Evolutionary conservation across 768 basidiomycete genomes (phyloP).

Genomic region (Boletus vermiculosoides): DNA sequence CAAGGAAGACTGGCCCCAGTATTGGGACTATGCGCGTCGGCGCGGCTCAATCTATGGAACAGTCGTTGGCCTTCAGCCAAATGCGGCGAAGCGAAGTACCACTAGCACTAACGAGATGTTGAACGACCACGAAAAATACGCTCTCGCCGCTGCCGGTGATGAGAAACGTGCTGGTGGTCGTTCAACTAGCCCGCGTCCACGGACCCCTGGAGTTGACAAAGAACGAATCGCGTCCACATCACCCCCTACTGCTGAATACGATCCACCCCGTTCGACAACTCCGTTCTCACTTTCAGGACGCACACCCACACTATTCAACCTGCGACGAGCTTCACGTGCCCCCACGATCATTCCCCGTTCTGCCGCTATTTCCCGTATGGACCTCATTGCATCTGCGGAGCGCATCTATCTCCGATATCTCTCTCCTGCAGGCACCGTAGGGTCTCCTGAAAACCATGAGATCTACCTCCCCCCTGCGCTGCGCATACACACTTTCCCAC

Average conservation of each 20-base stretch:
- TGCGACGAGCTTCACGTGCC: constrained; percentile 78
- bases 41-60: constrained; percentile 93
- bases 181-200: constrained; percentile 59
- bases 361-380: constrained; percentile 83
- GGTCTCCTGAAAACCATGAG: constrained; percentile 90
- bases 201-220: constrained; percentile 36
- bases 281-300: constrained; percentile 76
- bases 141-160: constrained; percentile 47
- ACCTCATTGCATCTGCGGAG: constrained; percentile 91
- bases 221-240: constrained; percentile 44
- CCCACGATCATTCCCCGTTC: constrained; percentile 94
- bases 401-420: constrained; percentile 96
- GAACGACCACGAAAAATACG: constrained; percentile 67
- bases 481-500: constrained; percentile 87
- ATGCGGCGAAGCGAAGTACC: constrained; percentile 71
- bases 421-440: constrained; percentile 71
- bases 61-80: constrained; percentile 72
- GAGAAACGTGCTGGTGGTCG: constrained; percentile 50
- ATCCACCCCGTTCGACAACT: constrained; percentile 66
- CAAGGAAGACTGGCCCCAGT: constrained; percentile 98
- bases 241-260: constrained; percentile 47
- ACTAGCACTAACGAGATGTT: constrained; percentile 74
- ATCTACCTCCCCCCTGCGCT: constrained; percentile 95
- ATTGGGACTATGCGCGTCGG: constrained; percentile 90
- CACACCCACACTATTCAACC: constrained; percentile 73